A percentile compares a stretch with the other conserved stretches of the same genome.
phyloP scores from a whole-genome alignment of 495 filamentous ascomycete genomes.

The Aspergillus sclerotiicarbonarius region DNA sequence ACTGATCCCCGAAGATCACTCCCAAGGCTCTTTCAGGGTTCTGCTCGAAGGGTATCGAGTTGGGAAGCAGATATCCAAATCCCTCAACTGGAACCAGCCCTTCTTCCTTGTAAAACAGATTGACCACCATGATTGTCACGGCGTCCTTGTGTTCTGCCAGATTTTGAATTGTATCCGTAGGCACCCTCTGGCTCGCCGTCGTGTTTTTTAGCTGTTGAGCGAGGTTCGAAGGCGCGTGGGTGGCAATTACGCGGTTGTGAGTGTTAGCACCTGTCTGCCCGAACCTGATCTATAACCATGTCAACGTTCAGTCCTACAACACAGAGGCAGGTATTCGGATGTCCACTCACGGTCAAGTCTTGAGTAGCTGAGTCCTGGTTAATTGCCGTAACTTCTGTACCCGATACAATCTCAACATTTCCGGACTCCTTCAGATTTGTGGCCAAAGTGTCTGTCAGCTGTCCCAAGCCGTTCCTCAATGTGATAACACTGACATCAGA shows the following conservation, averaged over 20 bases:
- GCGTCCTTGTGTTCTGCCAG: slow-evolving; percentile 56
- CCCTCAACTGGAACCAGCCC: slow-evolving; percentile 63
- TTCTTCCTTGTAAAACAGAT: slow-evolving; percentile 74
- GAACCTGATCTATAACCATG: slow-evolving; percentile 15
- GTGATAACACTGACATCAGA: slow-evolving; percentile 53
- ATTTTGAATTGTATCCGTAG: slow-evolving; percentile 23
- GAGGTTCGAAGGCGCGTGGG: slow-evolving; percentile 52
- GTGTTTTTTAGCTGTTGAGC: slow-evolving; percentile 17
- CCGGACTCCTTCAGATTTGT: slow-evolving; percentile 24
- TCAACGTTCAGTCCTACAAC: neutral
- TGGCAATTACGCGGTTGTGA: slow-evolving; percentile 69
- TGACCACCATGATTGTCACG: slow-evolving; percentile 86
- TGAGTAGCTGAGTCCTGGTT: slow-evolving; percentile 8
- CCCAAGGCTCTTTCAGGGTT: slow-evolving; percentile 87
- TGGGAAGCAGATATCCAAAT: slow-evolving; percentile 89
- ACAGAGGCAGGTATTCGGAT: neutral
- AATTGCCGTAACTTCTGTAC: slow-evolving; percentile 22
- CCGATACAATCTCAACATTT: slow-evolving; percentile 30
- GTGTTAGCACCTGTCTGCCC: slow-evolving; percentile 10
- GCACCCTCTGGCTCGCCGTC: slow-evolving; percentile 10
- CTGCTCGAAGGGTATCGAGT: slow-evolving; percentile 60
- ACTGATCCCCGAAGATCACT: slow-evolving; percentile 85
- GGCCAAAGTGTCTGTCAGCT: slow-evolving; percentile 33
- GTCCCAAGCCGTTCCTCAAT: slow-evolving; percentile 32
- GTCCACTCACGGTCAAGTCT: slow-evolving; percentile 21